Evolutionary conservation across 2,329 filamentous ascomycete genomes (phyloP).

Genomic region (Fusarium albosuccineum): DNA sequence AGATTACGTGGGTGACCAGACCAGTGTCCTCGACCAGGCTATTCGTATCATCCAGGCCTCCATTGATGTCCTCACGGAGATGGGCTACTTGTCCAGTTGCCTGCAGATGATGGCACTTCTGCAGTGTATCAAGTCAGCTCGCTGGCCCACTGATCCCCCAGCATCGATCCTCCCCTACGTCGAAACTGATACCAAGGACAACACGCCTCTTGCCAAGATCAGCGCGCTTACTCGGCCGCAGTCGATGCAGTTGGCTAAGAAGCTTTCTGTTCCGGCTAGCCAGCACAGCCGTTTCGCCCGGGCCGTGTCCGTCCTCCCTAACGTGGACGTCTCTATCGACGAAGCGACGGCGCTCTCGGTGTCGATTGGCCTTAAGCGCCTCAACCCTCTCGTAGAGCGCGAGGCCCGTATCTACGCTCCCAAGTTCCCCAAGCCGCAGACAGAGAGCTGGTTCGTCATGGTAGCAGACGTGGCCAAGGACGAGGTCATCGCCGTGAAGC

Average conservation of each 20-base stretch:
- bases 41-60: conserved; percentile 97
- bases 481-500: conserved; percentile 87
- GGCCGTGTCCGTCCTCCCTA: conserved; percentile 75
- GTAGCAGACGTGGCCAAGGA: conserved; percentile 76
- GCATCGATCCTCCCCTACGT: conserved; percentile 85
- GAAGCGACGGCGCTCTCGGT: conserved; percentile 73
- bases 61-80: conserved; percentile 92
- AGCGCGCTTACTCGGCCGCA: conserved; percentile 52
- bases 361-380: conserved; percentile 72
- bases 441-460: conserved; percentile 91
- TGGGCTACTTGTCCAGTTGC: conserved; percentile 84
- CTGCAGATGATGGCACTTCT: conserved; percentile 86
- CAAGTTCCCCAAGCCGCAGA: conserved; percentile 92
- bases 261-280: conserved; percentile 62
- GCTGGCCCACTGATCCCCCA: conserved; percentile 88
- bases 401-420: conserved; percentile 88
- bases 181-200: conserved; percentile 58
- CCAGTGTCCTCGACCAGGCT: conserved; percentile 89
- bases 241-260: conserved; percentile 60
- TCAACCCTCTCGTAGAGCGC: conserved; percentile 73
- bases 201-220: conserved; percentile 59
- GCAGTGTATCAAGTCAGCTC: conserved; percentile 91
- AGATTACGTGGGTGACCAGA: conserved; percentile 97
- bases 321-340: conserved; percentile 72
- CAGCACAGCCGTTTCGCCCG: conserved; percentile 66